phyloP scores from a whole-genome alignment of 2,329 filamentous ascomycete genomes.

The Pseudogymnoascus sp. region DNA sequence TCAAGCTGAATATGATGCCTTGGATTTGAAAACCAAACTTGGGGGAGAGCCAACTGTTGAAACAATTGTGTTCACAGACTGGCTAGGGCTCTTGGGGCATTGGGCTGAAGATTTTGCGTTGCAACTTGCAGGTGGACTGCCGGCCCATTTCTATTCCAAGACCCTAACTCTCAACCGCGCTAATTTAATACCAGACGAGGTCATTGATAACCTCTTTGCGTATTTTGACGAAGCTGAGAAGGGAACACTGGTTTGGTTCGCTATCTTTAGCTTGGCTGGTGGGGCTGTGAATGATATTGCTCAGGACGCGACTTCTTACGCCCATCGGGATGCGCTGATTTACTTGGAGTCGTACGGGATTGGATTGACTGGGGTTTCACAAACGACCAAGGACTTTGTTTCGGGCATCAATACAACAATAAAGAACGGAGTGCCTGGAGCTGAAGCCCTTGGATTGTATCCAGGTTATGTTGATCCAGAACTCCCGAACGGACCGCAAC shows the following conservation, averaged over 20 bases:
- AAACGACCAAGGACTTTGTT: constrained; percentile 44
- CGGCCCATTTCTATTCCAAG: constrained; percentile 49
- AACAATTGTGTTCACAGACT: constrained; percentile 50
- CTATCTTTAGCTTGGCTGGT: constrained; percentile 56
- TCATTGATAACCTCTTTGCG: constrained; percentile 43
- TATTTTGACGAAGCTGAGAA: constrained; percentile 44
- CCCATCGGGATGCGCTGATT: constrained; percentile 56
- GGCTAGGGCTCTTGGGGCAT: constrained; percentile 51
- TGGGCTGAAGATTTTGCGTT: constrained; percentile 44
- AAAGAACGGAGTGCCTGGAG: constrained; percentile 29
- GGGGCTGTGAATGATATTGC: constrained; percentile 53
- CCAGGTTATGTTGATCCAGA: constrained; percentile 53
- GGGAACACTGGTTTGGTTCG: constrained; percentile 50
- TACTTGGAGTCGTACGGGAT: constrained; percentile 57
- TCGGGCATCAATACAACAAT: constrained; percentile 43
- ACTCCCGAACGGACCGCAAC: constrained; percentile 36
- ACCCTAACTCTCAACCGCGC: constrained; percentile 46
- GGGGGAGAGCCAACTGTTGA: constrained; percentile 33
- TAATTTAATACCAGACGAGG: constrained; percentile 39
- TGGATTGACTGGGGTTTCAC: constrained; percentile 39
- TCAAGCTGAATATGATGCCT: constrained; percentile 45
- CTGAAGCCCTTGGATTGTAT: constrained; percentile 43
- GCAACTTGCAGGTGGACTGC: constrained; percentile 24
- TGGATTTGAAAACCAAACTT: constrained; percentile 42
- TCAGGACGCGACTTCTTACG: constrained; percentile 51